A percentile compares a stretch with the other conserved stretches of the same genome.
phyloP scores from a whole-genome alignment of 257 asterid genomes.

The Lavandula angustifolia region DNA sequence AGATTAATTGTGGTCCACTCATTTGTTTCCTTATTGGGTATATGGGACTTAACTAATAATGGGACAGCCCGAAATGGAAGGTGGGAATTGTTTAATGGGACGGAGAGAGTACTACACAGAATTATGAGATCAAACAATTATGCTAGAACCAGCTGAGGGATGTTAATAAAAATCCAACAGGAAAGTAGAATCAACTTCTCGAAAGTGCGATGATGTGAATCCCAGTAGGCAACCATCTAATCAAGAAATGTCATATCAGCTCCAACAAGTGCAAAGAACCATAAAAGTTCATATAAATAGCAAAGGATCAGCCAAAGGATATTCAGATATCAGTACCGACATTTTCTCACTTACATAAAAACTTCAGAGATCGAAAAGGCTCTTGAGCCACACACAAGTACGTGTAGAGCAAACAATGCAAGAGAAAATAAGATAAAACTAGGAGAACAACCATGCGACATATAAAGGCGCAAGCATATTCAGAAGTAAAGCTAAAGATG shows the following conservation, averaged over 20 bases:
- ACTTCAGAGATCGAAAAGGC: background rate
- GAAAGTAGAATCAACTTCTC: background rate
- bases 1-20: too few species aligned
- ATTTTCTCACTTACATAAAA: slow-evolving; percentile 14
- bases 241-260: background rate
- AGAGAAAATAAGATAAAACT: slow-evolving; percentile 18
- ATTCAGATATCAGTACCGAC: background rate
- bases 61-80: too few species aligned
- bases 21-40: too few species aligned
- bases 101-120: background rate
- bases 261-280: slow-evolving; percentile 5
- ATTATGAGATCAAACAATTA: slow-evolving; percentile 13
- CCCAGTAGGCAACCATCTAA: slow-evolving; percentile 8
- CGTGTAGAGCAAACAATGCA: background rate
- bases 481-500: background rate
- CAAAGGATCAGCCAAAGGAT: background rate
- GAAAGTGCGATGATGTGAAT: background rate
- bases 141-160: slow-evolving; percentile 1
- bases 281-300: background rate
- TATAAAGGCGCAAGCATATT: background rate
- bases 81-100: too few species aligned
- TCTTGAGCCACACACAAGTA: slow-evolving; percentile 3
- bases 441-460: background rate
- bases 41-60: too few species aligned
- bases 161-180: background rate